These are phyloP conservation scores for Aureobasidium sp. DNA, from an alignment of 2,329 filamentous ascomycete genomes.

Conservation along the genomic window DNA sequence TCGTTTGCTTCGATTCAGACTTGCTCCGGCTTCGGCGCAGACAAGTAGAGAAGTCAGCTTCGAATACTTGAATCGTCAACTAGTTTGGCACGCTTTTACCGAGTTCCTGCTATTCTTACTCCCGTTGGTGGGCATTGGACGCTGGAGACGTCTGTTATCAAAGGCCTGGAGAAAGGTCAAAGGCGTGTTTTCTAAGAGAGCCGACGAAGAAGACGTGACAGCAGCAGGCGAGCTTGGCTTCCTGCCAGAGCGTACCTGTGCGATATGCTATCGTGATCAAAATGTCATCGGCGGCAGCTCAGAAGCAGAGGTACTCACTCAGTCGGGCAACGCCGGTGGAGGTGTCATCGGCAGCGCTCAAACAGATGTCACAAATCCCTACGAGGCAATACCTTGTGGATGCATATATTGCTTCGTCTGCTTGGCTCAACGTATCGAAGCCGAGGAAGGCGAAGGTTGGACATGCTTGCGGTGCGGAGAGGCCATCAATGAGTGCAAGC, in stretches of 20 bases:
- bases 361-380: constrained; percentile 93
- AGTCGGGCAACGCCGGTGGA: constrained; percentile 44
- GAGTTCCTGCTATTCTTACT: constrained; percentile 96
- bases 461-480: constrained; percentile 83
- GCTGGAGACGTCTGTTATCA: constrained; percentile 85
- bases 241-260: constrained; percentile 86
- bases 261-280: constrained; percentile 93
- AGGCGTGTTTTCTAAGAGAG: constrained; percentile 44
- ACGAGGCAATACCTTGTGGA: constrained; percentile 80
- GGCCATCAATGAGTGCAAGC: constrained; percentile 73
- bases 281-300: constrained; percentile 58
- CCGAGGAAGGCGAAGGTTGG: constrained; percentile 93
- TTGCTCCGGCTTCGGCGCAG: constrained; percentile 77
- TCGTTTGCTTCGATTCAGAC: constrained; percentile 71
- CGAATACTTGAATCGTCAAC: constrained; percentile 92
- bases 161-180: constrained; percentile 79
- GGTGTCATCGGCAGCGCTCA: constrained; percentile 82
- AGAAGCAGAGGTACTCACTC: constrained; percentile 69
- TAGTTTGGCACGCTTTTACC: constrained; percentile 99
- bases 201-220: constrained; percentile 39
- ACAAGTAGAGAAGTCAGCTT: constrained; percentile 90
- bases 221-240: constrained; percentile 66
- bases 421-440: constrained; percentile 79
- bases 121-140: constrained; percentile 89
- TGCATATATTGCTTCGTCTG: constrained; percentile 97